Evolutionary conservation across 768 basidiomycete species (phyloP), one percentile per base, ranked within the genome.

Genomic region (Trametes elegans): DNA sequence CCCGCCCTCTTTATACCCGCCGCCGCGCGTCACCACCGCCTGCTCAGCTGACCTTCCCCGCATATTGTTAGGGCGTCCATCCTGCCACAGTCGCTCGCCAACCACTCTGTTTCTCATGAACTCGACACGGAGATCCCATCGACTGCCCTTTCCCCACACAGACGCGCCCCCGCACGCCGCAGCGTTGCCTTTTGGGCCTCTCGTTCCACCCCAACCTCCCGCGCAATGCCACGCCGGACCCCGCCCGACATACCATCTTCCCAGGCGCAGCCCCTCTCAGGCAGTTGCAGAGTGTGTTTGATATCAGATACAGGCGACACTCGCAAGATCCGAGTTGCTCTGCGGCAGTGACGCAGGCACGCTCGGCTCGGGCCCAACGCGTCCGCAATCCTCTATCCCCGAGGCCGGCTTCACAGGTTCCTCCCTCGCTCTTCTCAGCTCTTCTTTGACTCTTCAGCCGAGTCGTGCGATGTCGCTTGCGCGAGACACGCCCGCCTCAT

Each of bases 1-100:
- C 29, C 8, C 27, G 23, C 40, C 18, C 40, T 11, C 43, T 43
- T 49, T 45, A 59, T 53, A 49, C 57, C 32, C 35, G 39, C 48
- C 52, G 34, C 35, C 42, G 48, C 46, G 57, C 57, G 51, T 34
- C 43, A 35, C 42, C 34, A 10, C 43, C 41, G 45, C 31, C 24
- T 23, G 7, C 48, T 53, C 57, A 59, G 31, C 52, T 59, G 57
- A 59, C 57, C 38, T 49, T 59, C 50, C 50, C 52, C 52, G 52
- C 52, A 44, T 49, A 31, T 34, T 23, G 38, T 10, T 27, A 28
- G 29, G 45, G 42, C 40, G 21, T 42, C 3, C 47, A 43, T 56
- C 41, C 34, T 18, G 41, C 47, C 26, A 44, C 55, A 44, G 26
- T 49, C 41, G 41, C 35, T 21, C 23, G 29, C 27, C 52, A 49